phyloP scores from a whole-genome alignment of 257 asterid genomes.

The Solanum virginianum region DNA sequence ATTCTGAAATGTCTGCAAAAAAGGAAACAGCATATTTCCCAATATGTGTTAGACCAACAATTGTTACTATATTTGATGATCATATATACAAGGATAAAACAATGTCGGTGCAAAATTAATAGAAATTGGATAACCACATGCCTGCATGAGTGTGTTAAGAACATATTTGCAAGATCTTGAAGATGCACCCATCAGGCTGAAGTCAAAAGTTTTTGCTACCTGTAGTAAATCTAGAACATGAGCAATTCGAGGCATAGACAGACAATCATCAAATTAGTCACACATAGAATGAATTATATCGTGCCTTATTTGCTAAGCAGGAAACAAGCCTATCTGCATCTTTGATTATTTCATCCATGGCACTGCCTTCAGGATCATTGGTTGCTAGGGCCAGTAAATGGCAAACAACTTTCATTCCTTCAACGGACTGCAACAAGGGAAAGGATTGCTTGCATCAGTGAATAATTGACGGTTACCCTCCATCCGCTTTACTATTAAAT shows the following conservation, averaged over 20 bases:
- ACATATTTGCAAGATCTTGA: slow-evolving; percentile 99
- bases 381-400: slow-evolving; percentile 85
- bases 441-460: background rate
- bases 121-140: background rate
- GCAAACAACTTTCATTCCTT: slow-evolving; percentile 98
- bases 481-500: background rate
- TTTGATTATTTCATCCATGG: slow-evolving; percentile 65
- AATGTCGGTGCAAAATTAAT: background rate
- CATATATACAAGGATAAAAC: background rate
- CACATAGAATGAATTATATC: background rate
- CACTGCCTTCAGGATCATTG: slow-evolving; percentile 78
- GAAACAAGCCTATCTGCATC: slow-evolving; percentile 98
- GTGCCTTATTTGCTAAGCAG: slow-evolving; percentile 91
- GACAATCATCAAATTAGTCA: background rate
- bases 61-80: background rate
- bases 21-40: background rate
- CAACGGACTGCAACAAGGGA: slow-evolving; percentile 75
- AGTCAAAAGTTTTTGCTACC: slow-evolving; percentile 95
- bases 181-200: slow-evolving; percentile 88
- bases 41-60: background rate
- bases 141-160: slow-evolving; percentile 98
- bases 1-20: slow-evolving; percentile 83
- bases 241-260: slow-evolving; percentile 4
- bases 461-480: background rate
- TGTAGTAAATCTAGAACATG: slow-evolving; percentile 15